These are phyloP conservation scores for Xerocomus amazonicus DNA, from an alignment of 1,284 basidiomycete genomes.

Conservation along the genomic window DNA sequence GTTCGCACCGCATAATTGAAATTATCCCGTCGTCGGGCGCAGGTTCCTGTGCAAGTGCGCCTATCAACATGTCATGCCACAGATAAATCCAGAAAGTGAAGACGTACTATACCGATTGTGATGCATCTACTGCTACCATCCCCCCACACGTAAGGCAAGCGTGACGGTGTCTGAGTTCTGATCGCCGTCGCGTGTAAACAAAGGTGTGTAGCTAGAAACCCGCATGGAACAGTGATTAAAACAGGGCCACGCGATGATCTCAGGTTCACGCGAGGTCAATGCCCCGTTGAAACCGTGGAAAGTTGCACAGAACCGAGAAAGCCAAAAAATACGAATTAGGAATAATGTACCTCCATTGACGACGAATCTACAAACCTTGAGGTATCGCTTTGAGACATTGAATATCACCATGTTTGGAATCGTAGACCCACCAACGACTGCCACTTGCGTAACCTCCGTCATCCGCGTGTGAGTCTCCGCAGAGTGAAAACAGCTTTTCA, in stretches of 20 bases:
- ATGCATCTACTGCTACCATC: too few species aligned
- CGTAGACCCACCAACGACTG: not conserved
- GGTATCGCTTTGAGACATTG: not conserved
- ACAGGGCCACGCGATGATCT: too few species aligned
- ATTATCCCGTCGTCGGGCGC: not conserved
- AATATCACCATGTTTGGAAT: not conserved
- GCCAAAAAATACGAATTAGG: not conserved
- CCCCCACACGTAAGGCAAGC: not conserved
- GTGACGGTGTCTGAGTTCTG: too few species aligned
- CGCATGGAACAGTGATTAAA: too few species aligned
- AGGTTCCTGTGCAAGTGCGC: not conserved
- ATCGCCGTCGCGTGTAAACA: too few species aligned
- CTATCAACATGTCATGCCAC: not conserved
- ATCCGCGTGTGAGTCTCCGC: not conserved
- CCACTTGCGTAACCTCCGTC: not conserved
- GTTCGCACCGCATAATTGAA: not conserved
- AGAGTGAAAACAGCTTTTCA: not conserved
- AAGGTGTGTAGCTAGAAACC: too few species aligned
- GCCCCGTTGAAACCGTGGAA: not conserved
- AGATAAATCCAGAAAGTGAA: not conserved
- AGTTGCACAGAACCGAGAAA: not conserved
- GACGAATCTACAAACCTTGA: not conserved
- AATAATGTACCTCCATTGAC: not conserved
- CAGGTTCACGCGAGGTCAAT: not conserved
- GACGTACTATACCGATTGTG: not conserved